Evolutionary conservation across 129 eudicot genomes (phyloP).

Genomic region (Pseudognaphalium luteoalbum): DNA sequence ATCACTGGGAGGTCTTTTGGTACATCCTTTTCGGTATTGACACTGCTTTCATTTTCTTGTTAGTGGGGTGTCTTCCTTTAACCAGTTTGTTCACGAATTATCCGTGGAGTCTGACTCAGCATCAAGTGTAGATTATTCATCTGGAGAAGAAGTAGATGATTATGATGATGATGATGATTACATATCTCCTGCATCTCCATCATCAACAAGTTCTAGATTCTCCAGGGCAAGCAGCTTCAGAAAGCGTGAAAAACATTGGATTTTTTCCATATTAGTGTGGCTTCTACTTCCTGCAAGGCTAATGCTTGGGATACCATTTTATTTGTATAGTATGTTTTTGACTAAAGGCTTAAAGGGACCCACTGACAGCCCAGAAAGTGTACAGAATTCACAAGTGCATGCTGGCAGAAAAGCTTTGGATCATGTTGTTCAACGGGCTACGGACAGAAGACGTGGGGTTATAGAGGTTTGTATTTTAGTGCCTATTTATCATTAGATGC

Average conservation of each 20-base stretch:
- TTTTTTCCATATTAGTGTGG: conserved; percentile 55
- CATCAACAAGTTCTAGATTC: conserved; percentile 66
- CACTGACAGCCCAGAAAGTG: conserved; percentile 27
- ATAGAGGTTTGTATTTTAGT: conserved; percentile 62
- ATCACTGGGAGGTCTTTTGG: background rate
- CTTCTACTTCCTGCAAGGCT: conserved; percentile 68
- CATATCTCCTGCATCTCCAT: conserved; percentile 63
- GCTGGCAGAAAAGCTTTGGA: conserved; percentile 61
- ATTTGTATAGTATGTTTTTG: conserved; percentile 38
- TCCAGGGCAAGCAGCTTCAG: conserved; percentile 68
- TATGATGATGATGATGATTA: conserved; percentile 41
- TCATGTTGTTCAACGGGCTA: conserved; percentile 70
- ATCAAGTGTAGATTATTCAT: conserved; percentile 74
- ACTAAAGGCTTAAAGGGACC: conserved; percentile 42
- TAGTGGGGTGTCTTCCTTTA: conserved; percentile 97
- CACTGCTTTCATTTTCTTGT: conserved; percentile 17
- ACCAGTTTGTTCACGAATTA: conserved; percentile 83
- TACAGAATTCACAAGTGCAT: conserved; percentile 31
- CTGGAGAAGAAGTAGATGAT: conserved; percentile 61
- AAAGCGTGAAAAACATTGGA: conserved; percentile 45
- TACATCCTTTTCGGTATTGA: conserved; percentile 14
- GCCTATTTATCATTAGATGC: background rate
- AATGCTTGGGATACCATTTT: conserved; percentile 54
- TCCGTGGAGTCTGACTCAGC: conserved; percentile 82
- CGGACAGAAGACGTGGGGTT: conserved; percentile 91